A percentile compares a stretch with the other conserved stretches of the same genome.
Evolutionary conservation across 306 rosid genomes (phyloP).

Genomic region (Glycyrrhiza uralensis): DNA sequence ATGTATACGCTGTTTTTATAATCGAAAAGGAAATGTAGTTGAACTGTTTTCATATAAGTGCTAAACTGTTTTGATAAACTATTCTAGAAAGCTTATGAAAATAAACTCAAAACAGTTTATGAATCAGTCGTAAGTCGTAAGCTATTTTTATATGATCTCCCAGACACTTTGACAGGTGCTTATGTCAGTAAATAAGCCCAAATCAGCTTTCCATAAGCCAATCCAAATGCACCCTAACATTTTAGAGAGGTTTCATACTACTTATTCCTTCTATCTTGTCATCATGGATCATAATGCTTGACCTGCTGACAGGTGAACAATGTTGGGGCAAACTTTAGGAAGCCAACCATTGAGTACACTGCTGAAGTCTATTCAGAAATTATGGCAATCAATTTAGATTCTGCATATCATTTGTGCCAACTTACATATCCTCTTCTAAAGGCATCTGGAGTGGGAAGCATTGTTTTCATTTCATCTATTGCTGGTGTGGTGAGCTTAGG

Average conservation of each 20-base stretch:
- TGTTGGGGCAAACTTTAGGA: conserved; percentile 77
- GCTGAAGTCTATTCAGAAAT: conserved; percentile 50
- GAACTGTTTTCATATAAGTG: no score
- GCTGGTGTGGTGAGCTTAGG: conserved; percentile 50
- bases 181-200: no score
- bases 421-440: conserved; percentile 73
- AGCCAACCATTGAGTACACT: conserved; percentile 67
- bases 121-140: no score
- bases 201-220: no score
- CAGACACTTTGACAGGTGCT: no score
- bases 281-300: background rate
- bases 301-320: conserved; percentile 63
- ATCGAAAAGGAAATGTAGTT: no score
- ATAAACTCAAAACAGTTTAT: no score
- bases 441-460: conserved; percentile 73
- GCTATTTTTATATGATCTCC: no score
- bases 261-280: background rate
- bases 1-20: no score
- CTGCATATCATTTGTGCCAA: conserved; percentile 68
- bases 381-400: conserved; percentile 65
- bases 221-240: no score
- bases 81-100: no score
- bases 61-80: no score
- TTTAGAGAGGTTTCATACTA: background rate
- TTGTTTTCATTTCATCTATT: conserved; percentile 80